Conservation (phyloP, 176 grass and related monocot species). For the Zoysia pacifica region DNA sequence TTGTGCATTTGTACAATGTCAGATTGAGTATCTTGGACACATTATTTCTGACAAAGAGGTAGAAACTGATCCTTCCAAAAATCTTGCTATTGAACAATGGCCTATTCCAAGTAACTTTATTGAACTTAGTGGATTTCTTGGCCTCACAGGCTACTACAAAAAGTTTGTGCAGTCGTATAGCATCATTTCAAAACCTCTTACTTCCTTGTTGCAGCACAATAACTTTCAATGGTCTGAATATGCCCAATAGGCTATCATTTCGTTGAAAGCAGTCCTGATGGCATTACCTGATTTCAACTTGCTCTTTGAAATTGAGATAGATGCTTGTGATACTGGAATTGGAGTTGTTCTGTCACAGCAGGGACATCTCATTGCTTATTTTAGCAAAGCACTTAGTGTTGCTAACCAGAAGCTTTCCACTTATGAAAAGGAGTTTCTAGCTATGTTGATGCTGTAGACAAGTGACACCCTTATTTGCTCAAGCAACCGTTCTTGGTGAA, state of each 20-base stretch:
- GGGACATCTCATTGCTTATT: background rate
- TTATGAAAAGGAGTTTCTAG: background rate
- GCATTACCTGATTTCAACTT: background rate
- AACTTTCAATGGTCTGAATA: background rate
- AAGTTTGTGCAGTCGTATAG: background rate
- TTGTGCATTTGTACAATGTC: too few relatives aligned
- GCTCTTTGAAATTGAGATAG: background rate
- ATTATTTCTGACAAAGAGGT: background rate
- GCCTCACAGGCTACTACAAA: too few relatives aligned
- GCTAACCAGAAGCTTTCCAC: background rate
- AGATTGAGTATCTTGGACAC: background rate
- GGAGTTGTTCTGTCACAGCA: background rate
- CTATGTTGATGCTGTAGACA: background rate
- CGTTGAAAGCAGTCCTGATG: background rate
- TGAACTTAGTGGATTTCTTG: background rate
- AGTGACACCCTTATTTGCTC: background rate
- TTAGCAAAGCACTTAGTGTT: background rate
- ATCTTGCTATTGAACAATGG: rapidly evolving
- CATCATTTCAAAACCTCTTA: background rate
- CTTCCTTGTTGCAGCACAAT: background rate
- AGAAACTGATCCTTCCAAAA: rapidly evolving
- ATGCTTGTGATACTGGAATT: background rate
- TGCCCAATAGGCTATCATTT: background rate
- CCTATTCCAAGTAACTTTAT: background rate
- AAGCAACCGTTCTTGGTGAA: background rate